Percentiles rank a stretch among this genome's conserved stretches.
Evolutionary conservation across 768 basidiomycete species (phyloP).

Genomic region (Cyclocybe cylindracea): DNA sequence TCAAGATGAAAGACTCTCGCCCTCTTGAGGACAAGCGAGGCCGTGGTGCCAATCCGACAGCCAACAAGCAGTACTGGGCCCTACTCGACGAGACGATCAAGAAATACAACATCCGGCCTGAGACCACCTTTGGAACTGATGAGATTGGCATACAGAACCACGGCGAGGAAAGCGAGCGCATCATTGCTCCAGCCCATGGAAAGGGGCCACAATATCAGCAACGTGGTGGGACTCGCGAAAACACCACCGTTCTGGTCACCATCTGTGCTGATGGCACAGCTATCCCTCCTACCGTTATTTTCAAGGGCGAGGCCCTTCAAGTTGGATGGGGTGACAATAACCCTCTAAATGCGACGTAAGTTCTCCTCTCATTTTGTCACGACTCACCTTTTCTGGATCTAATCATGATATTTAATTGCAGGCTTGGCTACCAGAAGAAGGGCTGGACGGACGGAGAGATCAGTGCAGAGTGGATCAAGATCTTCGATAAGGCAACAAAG

Average conservation of each 20-base stretch:
- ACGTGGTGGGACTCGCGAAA: no score
- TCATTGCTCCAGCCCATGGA: neutral
- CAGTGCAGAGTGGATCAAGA: conserved; percentile 33
- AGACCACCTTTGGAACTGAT: conserved; percentile 1
- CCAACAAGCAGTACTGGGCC: conserved; percentile 33
- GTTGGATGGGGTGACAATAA: conserved; percentile 29
- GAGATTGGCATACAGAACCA: conserved; percentile 1
- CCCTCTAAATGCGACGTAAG: conserved; percentile 22
- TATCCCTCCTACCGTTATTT: conserved; percentile 30
- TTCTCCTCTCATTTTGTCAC: conserved; percentile 2
- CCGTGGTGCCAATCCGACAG: conserved; percentile 35
- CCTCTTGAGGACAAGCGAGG: no score
- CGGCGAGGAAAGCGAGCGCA: neutral
- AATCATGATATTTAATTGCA: conserved; percentile 4
- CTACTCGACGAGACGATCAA: conserved; percentile 27
- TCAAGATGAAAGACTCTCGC: no score
- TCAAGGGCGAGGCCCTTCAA: conserved; percentile 29
- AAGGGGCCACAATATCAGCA: conserved; percentile 33
- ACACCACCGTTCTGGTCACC: conserved; percentile 40
- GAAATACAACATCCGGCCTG: conserved; percentile 15
- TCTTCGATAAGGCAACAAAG: conserved; percentile 31
- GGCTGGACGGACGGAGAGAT: conserved; percentile 40
- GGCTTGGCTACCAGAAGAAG: conserved; percentile 24
- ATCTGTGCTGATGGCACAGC: conserved; percentile 40
- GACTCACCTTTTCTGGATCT: conserved; percentile 13